A percentile compares a stretch with the other conserved stretches of the same genome.
These are phyloP conservation scores for Cynanchum wilfordii DNA, from an alignment of 257 asterid genomes.

Conservation along the genomic window DNA sequence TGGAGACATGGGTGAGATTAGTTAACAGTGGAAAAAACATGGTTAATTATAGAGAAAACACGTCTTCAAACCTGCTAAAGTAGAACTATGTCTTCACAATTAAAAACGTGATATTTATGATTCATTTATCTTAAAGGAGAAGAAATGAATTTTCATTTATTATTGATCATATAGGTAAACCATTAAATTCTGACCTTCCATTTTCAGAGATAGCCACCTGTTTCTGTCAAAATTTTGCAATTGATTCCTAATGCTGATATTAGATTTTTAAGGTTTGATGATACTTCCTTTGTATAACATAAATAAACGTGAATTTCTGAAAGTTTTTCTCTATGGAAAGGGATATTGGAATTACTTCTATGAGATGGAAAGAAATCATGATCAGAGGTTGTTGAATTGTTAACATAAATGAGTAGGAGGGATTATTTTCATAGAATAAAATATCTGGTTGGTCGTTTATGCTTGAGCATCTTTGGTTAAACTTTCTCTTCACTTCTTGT, in stretches of 20 bases:
- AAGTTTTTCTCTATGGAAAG: conserved; percentile 3
- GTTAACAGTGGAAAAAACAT: background rate
- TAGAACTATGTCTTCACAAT: conserved; percentile 1
- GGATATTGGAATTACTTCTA: background rate
- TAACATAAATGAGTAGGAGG: background rate
- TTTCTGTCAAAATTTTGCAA: background rate
- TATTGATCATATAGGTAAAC: background rate
- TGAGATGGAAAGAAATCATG: background rate
- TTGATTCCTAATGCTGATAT: background rate
- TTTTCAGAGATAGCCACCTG: background rate
- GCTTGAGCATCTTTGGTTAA: background rate
- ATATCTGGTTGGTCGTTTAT: conserved; percentile 5
- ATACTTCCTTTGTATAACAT: conserved; percentile 3
- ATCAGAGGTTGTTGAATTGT: background rate
- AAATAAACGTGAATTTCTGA: conserved; percentile 4
- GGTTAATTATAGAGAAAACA: background rate
- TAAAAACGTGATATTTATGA: background rate
- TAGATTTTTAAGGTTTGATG: background rate
- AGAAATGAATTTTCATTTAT: background rate
- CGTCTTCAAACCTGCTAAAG: background rate
- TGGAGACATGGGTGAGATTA: background rate
- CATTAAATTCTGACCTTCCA: background rate
- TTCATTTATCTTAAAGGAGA: background rate
- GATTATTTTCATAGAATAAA: background rate
- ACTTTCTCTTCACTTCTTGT: background rate